Conservation (phyloP, 75 land plant species). For the Pinus taeda region DNA sequence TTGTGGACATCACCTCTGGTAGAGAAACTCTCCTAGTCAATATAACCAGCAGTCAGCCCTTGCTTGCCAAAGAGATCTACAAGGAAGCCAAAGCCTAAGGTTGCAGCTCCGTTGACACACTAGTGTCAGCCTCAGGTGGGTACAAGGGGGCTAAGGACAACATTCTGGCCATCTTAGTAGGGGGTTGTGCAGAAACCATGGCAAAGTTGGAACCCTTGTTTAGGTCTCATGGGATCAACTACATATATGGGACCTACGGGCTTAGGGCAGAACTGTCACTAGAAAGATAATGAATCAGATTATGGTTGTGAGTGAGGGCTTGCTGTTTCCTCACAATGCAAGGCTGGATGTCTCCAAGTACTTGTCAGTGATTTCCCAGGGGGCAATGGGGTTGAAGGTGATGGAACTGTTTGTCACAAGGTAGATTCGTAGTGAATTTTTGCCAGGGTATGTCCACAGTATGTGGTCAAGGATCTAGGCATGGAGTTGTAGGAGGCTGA, state of each 20-base stretch:
- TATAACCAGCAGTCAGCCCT: constrained; percentile 71
- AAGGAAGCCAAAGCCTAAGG: constrained; percentile 25
- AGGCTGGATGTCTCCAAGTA: constrained; percentile 61
- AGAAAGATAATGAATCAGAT: constrained; percentile 88
- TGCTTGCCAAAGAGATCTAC: constrained; percentile 60
- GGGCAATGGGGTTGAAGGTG: constrained; percentile 14
- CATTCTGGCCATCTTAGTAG: constrained; percentile 72
- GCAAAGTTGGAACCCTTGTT: constrained; percentile 57
- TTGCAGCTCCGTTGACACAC: constrained; percentile 76
- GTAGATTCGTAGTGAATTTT: too few relatives aligned
- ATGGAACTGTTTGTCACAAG: too few relatives aligned
- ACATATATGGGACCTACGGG: constrained; percentile 73
- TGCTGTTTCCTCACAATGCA: constrained; percentile 71
- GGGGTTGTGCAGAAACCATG: constrained; percentile 52
- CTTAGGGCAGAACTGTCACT: constrained; percentile 53
- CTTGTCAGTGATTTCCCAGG: constrained; percentile 43
- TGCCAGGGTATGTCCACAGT: too few relatives aligned
- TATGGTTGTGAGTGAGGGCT: constrained; percentile 64
- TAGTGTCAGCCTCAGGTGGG: constrained; percentile 70
- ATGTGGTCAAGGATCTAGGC: constrained; percentile 70
- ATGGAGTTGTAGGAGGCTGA: constrained; percentile 48
- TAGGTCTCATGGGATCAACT: constrained; percentile 43
- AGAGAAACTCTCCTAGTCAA: constrained; percentile 55
- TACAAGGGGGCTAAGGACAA: constrained; percentile 76
- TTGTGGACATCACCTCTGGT: constrained; percentile 42